These are phyloP conservation scores for Fraxinus sp. DNA, from an alignment of 305 asterid genomes.

Conservation along the genomic window DNA sequence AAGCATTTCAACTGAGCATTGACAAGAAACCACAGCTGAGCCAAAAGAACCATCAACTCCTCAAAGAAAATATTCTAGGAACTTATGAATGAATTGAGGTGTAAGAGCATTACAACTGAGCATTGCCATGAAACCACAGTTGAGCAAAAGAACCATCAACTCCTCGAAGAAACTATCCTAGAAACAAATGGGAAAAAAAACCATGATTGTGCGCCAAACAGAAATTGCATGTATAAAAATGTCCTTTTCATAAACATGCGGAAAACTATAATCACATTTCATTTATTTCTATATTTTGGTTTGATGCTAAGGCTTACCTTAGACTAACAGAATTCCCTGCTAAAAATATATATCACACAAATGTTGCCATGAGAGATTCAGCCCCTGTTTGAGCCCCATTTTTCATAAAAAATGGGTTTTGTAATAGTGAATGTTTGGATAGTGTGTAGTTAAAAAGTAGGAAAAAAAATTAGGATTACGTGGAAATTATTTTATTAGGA, in stretches of 20 bases:
- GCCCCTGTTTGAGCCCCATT: neutral
- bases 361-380: neutral
- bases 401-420: too few species aligned
- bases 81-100: neutral
- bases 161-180: neutral
- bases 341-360: neutral
- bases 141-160: neutral
- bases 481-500: neutral
- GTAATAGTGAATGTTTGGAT: neutral
- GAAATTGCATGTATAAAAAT: neutral
- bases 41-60: conserved; percentile 4
- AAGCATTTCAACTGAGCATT: neutral
- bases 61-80: neutral
- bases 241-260: conserved; percentile 9
- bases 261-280: neutral
- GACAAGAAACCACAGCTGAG: neutral
- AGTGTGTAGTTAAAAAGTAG: neutral
- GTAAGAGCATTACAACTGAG: conserved; percentile 3
- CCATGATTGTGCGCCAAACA: neutral
- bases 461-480: neutral
- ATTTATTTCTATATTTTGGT: neutral
- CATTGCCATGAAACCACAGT: neutral
- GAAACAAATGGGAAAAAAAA: neutral
- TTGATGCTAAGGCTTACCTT: neutral
- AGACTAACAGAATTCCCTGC: neutral